Evolutionary conservation across 2,329 filamentous ascomycete genomes (phyloP), one percentile per base, ranked within the genome.

Genomic region (Alternaria gaisen): DNA sequence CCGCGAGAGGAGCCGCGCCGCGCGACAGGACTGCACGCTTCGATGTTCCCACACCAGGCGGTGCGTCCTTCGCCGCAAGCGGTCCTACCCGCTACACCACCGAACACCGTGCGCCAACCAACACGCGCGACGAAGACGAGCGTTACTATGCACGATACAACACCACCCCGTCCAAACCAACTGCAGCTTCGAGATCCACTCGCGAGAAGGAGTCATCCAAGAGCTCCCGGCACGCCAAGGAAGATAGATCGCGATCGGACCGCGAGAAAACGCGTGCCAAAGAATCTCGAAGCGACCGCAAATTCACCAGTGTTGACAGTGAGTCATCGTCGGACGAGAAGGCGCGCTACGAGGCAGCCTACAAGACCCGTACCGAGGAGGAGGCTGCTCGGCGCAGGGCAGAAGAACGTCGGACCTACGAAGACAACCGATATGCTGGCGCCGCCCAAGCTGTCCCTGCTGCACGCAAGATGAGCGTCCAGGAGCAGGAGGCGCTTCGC

Each of bases 131-230:
- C 34, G 75, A 77, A 40, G 77, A 78, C 34, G 70, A 77, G 41
- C 75, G 80, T 46, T 80, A 79, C 66, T 78, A 77, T 57, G 65
- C 75, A 26, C 72, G 60, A 10, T 80, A 80, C 58, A 78, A 80
- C 56, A 72, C 76, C 24, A 74, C 70, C 46, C 65, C 72, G 36
- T 62, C 72, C 32, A 77, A 76, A 62, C 63, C 76, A 42, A 70
- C 54, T 62, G 53, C 69, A 16, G 52, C 71, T 3, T 53, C 70
- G 7, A 73, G 73, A 53, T 61, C 71, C 3, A 65, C 70, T 8
- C 74, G 74, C 36, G 73, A 76, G 16, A 75, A 75, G 63, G 73
- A 76, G 53, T 53, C 66, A n/a, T 59, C 66, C 55, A 16, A 59
- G 55, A 54, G 67, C 64, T 62, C 68, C 60, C 56, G 69, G 63